A percentile compares a stretch with the other conserved stretches of the same genome.
Evolutionary conservation across 768 basidiomycete genomes (phyloP).

Genomic region (Tylopilus plumbeoviolaceoides): DNA sequence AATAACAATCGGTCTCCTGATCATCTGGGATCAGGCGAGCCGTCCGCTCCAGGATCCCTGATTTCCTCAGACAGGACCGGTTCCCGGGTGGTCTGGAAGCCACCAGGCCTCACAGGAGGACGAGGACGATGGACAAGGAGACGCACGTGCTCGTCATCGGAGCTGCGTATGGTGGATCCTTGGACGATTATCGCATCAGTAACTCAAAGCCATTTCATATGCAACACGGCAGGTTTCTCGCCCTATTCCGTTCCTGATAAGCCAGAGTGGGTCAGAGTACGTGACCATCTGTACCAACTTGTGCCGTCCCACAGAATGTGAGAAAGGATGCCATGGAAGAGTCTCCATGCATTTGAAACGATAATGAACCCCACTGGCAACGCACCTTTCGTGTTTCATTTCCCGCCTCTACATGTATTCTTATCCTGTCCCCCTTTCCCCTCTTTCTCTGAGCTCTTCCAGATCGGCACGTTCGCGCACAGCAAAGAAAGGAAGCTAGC

Average conservation of each 20-base stretch:
- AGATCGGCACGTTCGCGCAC: constrained; percentile 6
- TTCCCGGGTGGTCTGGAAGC: background rate
- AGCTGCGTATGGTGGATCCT: background rate
- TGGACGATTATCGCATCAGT: background rate
- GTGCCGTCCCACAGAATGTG: background rate
- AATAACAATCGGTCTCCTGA: constrained; percentile 2
- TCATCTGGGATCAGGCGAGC: constrained; percentile 10
- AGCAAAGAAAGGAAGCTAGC: background rate
- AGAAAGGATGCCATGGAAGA: background rate
- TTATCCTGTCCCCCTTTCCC: background rate
- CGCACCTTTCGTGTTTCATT: background rate
- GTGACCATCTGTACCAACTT: background rate
- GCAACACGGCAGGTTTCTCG: background rate
- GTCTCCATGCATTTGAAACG: background rate
- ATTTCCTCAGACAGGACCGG: background rate
- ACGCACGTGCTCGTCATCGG: constrained; percentile 6
- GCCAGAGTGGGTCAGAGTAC: background rate
- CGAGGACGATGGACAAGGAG: background rate
- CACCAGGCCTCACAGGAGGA: background rate
- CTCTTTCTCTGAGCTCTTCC: constrained; percentile 2
- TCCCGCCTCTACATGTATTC: background rate
- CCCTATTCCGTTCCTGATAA: constrained; percentile 1
- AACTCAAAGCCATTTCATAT: background rate
- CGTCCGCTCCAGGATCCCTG: background rate
- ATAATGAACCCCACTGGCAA: background rate